Base-by-base conservation (phyloP, 345 rosid genomes). In the Syzygium jambos region DNA sequence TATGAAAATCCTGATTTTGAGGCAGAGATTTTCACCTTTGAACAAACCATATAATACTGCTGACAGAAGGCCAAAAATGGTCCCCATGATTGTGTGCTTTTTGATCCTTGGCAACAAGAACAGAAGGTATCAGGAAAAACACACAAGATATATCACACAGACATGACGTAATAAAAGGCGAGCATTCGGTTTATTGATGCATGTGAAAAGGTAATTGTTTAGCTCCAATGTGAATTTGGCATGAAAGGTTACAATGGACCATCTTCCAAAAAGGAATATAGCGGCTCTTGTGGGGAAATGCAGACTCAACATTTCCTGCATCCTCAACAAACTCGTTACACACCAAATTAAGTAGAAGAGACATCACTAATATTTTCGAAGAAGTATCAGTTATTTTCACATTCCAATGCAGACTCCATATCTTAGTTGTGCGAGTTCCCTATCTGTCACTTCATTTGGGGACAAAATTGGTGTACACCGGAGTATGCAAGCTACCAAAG, bases 11-110 rank as follows among this genome's bases (percentile, higher is more conserved):
- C n/a, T 61, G 68, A 83, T 22, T 85, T 41, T 30, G 11, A 59
- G 23, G 51, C 88, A 85, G 55, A 17, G 55, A 52, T 82, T 41
- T 85, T 51, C 86, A 93, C 97, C 95, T 86, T 93, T 91, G 88
- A 94, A 90, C 86, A 95, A 89, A 49, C 92, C 94, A 86, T 89
- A 93, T 30, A 89, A 88, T 86, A 92, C 87, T 54, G 96, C 96
- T 0, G 97, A 94, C 57, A 92, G 92, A 78, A 93, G 91, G 34
- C 94, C 94, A 21, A 90, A 92, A 52, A 92, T 88, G 89, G 92
- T 93, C 55, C 97, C 96, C 11, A 6, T 86, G 80, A 93, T 90
- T 61, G 88, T 54, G 87, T 92, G 94, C 92, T 73, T 91, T 84
- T 91, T 88, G n/a, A 88, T 52, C 89, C 95, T 94, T 78, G 83